Conservation (phyloP, 2,329 filamentous ascomycete genomes). For the Xylaria sp. region DNA sequence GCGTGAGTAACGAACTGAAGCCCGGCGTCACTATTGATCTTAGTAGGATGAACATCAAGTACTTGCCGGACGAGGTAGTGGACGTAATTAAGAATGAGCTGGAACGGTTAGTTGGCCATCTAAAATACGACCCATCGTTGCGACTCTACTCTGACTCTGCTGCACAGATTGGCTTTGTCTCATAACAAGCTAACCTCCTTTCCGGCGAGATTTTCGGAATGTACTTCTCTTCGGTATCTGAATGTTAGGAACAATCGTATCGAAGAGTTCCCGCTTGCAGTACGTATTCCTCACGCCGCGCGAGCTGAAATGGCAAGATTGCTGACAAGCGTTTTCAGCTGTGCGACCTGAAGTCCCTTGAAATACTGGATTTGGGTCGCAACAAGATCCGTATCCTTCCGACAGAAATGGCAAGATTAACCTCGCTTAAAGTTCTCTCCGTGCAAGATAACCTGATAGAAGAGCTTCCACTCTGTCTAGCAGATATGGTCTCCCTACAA, state of each 20-base stretch:
- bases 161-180: conserved; percentile 77
- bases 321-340: conserved; percentile 66
- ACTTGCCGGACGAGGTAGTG: conserved; percentile 77
- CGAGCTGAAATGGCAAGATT: not conserved
- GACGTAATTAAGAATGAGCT: conserved; percentile 79
- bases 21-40: conserved; percentile 82
- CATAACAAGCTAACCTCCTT: conserved; percentile 80
- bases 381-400: conserved; percentile 86
- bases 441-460: conserved; percentile 88
- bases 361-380: conserved; percentile 91
- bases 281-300: conserved; percentile 50
- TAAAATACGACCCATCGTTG: not conserved
- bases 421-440: conserved; percentile 88
- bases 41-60: conserved; percentile 78
- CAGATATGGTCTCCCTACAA: conserved; percentile 89
- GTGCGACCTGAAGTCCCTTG: conserved; percentile 84
- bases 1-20: conserved; percentile 70
- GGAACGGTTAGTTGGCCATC: conserved; percentile 67
- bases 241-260: conserved; percentile 83
- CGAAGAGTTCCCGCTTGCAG: conserved; percentile 68
- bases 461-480: conserved; percentile 83
- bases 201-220: conserved; percentile 77
- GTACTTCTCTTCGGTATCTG: conserved; percentile 80
- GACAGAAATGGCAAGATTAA: conserved; percentile 80
- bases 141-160: conserved; percentile 21